Evolutionary conservation across 2,329 filamentous ascomycete genomes (phyloP).

Genomic region (Fusarium nurragi): DNA sequence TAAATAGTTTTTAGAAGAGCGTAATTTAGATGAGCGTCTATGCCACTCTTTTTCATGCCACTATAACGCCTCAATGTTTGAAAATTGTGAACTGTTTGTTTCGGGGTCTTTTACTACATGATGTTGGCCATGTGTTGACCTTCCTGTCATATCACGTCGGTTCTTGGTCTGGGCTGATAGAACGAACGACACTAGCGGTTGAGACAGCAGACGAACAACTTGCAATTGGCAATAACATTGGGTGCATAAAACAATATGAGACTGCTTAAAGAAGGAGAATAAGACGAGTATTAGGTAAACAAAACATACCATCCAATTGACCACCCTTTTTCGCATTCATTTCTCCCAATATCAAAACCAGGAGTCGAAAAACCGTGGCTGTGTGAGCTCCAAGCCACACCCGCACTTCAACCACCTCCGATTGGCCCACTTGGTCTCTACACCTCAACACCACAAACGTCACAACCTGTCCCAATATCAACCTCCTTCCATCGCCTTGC

Average conservation of each 20-base stretch:
- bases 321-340: neutral
- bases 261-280: neutral
- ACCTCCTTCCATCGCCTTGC: conserved; percentile 8
- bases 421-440: conserved; percentile 39
- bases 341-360: neutral
- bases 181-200: neutral
- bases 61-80: neutral
- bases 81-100: neutral
- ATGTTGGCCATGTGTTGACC: too few species aligned
- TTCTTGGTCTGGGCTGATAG: neutral
- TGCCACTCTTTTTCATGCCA: conserved; percentile 36
- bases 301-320: neutral
- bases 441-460: conserved; percentile 37
- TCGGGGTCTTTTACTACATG: neutral
- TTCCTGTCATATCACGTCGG: neutral
- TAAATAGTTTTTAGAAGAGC: conserved; percentile 42
- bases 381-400: conserved; percentile 32
- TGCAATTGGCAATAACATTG: neutral
- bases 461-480: conserved; percentile 26
- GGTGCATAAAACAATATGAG: neutral
- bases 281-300: too few species aligned
- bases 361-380: conserved; percentile 23
- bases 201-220: neutral
- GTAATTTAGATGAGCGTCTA: conserved; percentile 38
- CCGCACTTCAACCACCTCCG: conserved; percentile 3